phyloP scores from a whole-genome alignment of 257 asterid species.

The Nemophila menziesii region DNA sequence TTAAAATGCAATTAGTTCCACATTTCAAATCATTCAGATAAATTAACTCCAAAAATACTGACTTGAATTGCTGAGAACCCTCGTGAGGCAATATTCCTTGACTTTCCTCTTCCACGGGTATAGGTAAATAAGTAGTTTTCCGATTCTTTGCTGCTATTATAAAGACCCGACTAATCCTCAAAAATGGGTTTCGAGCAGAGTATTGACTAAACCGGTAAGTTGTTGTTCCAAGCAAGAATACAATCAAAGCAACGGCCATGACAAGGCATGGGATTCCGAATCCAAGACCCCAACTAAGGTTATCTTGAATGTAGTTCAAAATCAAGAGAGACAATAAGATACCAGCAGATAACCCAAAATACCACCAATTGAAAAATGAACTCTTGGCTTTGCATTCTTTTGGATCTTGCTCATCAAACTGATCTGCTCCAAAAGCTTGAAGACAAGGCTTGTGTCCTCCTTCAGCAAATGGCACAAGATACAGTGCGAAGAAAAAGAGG shows the following conservation, averaged over 20 bases:
- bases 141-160: slow-evolving; percentile 14
- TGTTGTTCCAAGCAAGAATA: slow-evolving; percentile 16
- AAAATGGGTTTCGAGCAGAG: slow-evolving; percentile 8
- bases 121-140: background rate
- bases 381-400: slow-evolving; percentile 18
- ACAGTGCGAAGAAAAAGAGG: slow-evolving; percentile 17
- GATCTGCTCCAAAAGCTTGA: slow-evolving; percentile 28
- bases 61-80: slow-evolving; percentile 21
- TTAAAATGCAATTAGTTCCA: background rate
- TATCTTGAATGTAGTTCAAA: slow-evolving; percentile 19
- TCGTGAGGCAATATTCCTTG: slow-evolving; percentile 6
- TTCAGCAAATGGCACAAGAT: slow-evolving; percentile 20
- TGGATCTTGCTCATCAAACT: slow-evolving; percentile 16
- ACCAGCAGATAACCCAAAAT: slow-evolving; percentile 12
- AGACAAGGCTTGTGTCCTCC: slow-evolving; percentile 26
- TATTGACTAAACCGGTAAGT: slow-evolving; percentile 14
- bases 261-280: slow-evolving; percentile 26
- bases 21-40: no score
- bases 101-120: slow-evolving; percentile 1
- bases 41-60: background rate
- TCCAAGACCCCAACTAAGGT: slow-evolving; percentile 25
- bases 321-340: slow-evolving; percentile 4
- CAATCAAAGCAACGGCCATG: slow-evolving; percentile 15
- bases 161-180: slow-evolving; percentile 15
- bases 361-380: slow-evolving; percentile 26